A percentile compares a stretch with the other conserved stretches of the same genome.
Conservation (phyloP, 441 rosid species). For the Mallotus repandus region DNA sequence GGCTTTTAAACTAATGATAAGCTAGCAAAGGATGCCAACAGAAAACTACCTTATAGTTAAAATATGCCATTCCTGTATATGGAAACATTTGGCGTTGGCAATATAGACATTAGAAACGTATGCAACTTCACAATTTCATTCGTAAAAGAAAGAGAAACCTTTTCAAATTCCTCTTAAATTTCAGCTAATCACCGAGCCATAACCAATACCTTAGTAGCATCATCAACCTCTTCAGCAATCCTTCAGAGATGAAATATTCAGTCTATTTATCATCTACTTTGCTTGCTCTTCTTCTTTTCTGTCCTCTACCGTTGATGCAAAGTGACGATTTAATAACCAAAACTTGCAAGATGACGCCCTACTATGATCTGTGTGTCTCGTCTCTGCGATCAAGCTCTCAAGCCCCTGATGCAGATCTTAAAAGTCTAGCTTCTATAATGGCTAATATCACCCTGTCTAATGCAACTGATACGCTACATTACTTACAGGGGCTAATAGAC, state of each 20-base stretch:
- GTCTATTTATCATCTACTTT: slow-evolving; percentile 7
- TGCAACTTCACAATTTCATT: neutral
- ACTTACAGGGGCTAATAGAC: slow-evolving; percentile 41
- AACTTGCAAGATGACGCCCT: slow-evolving; percentile 65
- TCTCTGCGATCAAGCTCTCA: slow-evolving; percentile 36
- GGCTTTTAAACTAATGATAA: slow-evolving; percentile 4
- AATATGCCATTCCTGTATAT: neutral
- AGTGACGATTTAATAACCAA: slow-evolving; percentile 41
- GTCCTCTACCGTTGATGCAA: slow-evolving; percentile 16
- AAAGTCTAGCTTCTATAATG: slow-evolving; percentile 47
- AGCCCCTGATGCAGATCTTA: slow-evolving; percentile 34
- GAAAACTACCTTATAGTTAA: neutral
- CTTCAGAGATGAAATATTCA: slow-evolving; percentile 20
- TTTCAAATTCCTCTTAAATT: neutral
- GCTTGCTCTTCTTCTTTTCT: slow-evolving; percentile 11
- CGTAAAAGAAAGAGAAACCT: neutral
- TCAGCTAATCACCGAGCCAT: neutral
- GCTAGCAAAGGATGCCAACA: neutral
- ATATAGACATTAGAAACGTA: neutral
- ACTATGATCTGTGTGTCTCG: slow-evolving; percentile 51
- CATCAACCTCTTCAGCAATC: neutral
- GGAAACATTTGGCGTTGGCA: slow-evolving; percentile 2
- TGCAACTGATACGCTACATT: slow-evolving; percentile 49
- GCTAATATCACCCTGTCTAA: slow-evolving; percentile 44
- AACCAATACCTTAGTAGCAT: neutral